These are phyloP conservation scores for Halophytophthora polymorphica DNA, from an alignment of 352 stramenopile species.

Conservation along the genomic window DNA sequence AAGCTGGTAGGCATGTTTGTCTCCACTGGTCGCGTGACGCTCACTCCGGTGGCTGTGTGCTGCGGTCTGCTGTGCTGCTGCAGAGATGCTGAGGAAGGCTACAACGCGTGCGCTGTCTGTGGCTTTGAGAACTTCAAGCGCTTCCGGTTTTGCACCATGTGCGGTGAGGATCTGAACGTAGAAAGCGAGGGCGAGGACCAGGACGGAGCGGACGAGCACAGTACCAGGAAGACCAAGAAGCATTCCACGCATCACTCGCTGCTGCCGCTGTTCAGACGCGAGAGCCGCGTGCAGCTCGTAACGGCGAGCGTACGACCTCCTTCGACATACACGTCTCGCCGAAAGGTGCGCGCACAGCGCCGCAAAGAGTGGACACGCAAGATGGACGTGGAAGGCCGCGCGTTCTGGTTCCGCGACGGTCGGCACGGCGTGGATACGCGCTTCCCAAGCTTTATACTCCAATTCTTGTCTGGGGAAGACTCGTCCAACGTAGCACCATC, in stretches of 20 bases:
- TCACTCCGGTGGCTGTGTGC: neutral
- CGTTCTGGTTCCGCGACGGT: slow-evolving; percentile 33
- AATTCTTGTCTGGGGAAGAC: slow-evolving; percentile 7
- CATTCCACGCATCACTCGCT: slow-evolving; percentile 6
- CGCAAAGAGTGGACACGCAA: slow-evolving; percentile 42
- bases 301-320: slow-evolving; percentile 7
- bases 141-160: slow-evolving; percentile 37
- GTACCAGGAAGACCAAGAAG: slow-evolving; percentile 15
- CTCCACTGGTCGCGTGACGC: neutral
- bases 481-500: neutral
- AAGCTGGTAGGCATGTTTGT: too few relatives aligned
- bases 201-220: slow-evolving; percentile 1
- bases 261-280: slow-evolving; percentile 11
- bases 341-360: slow-evolving; percentile 11
- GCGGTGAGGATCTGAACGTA: slow-evolving; percentile 21
- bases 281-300: slow-evolving; percentile 18
- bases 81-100: slow-evolving; percentile 37
- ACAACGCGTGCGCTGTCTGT: slow-evolving; percentile 30
- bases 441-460: slow-evolving; percentile 16
- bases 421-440: slow-evolving; percentile 16
- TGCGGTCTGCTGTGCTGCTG: neutral
- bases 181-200: slow-evolving; percentile 3
- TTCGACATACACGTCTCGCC: slow-evolving; percentile 10
- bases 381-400: slow-evolving; percentile 30
- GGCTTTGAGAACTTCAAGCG: slow-evolving; percentile 48